A percentile compares a stretch with the other conserved stretches of the same genome.
These are phyloP conservation scores for Cryptosporidium tyzzeri DNA, from an alignment of 169 alveolate species.

Conservation along the genomic window DNA sequence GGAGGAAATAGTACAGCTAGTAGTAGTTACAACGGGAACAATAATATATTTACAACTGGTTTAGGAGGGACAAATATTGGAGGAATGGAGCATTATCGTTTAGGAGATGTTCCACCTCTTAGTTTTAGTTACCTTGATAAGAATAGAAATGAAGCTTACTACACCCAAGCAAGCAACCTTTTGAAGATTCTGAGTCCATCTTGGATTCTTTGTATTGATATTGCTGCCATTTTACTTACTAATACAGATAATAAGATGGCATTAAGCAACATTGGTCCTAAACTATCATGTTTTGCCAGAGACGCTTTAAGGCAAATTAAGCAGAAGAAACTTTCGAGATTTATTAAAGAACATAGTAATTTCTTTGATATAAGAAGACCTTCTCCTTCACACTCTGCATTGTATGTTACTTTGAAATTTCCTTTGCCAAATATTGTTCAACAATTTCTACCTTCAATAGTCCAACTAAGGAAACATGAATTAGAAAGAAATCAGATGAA, in stretches of 20 bases:
- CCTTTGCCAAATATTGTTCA: constrained; percentile 61
- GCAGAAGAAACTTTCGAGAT: constrained; percentile 69
- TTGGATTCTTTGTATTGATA: constrained; percentile 70
- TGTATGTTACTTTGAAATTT: constrained; percentile 65
- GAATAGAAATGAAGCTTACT: constrained; percentile 40
- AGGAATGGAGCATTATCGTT: constrained; percentile 35
- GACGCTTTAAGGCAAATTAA: constrained; percentile 73
- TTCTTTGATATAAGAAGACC: constrained; percentile 75
- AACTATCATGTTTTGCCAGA: constrained; percentile 65
- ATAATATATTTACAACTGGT: neutral
- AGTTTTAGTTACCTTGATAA: constrained; percentile 34
- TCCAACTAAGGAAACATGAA: constrained; percentile 58
- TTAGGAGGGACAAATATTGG: neutral
- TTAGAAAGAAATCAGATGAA: constrained; percentile 27
- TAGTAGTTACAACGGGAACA: neutral
- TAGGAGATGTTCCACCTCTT: constrained; percentile 65
- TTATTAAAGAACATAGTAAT: constrained; percentile 60
- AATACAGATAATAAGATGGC: constrained; percentile 76
- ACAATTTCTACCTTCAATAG: constrained; percentile 59
- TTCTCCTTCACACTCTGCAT: constrained; percentile 70
- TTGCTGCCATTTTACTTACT: constrained; percentile 64
- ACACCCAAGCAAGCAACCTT: constrained; percentile 34
- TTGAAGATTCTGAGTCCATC: constrained; percentile 62
- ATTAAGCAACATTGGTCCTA: constrained; percentile 71
- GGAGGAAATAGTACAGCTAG: neutral